Conservation (phyloP, 345 rosid genomes). For the Erodium maritimum region DNA sequence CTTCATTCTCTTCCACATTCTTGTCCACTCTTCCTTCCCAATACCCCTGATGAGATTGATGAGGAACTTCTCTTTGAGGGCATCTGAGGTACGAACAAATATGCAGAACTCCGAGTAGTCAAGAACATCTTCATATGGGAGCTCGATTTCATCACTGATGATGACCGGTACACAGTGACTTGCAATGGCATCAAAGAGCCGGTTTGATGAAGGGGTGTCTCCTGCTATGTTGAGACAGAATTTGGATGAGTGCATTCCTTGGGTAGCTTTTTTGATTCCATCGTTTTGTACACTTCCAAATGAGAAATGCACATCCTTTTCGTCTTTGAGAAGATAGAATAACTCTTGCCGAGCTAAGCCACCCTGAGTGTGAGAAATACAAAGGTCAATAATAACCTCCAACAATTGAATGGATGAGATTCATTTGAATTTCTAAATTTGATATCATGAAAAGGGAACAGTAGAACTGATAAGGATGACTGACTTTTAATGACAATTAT, state of each 20-base stretch:
- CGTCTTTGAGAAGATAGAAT: conserved; percentile 57
- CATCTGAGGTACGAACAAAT: conserved; percentile 72
- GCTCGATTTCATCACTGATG: conserved; percentile 87
- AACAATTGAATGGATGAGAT: neutral
- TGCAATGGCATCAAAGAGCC: conserved; percentile 90
- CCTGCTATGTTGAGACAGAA: conserved; percentile 97
- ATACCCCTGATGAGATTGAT: conserved; percentile 52
- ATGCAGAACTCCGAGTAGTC: conserved; percentile 84
- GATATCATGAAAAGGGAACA: too few relatives aligned
- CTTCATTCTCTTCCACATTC: conserved; percentile 54
- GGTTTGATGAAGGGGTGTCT: conserved; percentile 92
- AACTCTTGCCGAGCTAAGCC: conserved; percentile 79
- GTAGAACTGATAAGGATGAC: too few relatives aligned
- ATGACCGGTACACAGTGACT: conserved; percentile 93
- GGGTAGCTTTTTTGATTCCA: conserved; percentile 54
- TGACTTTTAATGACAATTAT: too few relatives aligned
- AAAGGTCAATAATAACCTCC: conserved; percentile 1
- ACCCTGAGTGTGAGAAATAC: conserved; percentile 34
- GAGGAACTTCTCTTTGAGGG: conserved; percentile 54
- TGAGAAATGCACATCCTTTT: conserved; percentile 77
- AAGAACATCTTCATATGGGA: conserved; percentile 80
- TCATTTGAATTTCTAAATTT: too few relatives aligned
- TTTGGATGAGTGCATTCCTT: conserved; percentile 77
- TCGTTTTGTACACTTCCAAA: conserved; percentile 63
- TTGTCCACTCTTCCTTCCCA: conserved; percentile 59